Conservation (phyloP, 805 yeast species). For the Nakazawaea holstii region DNA sequence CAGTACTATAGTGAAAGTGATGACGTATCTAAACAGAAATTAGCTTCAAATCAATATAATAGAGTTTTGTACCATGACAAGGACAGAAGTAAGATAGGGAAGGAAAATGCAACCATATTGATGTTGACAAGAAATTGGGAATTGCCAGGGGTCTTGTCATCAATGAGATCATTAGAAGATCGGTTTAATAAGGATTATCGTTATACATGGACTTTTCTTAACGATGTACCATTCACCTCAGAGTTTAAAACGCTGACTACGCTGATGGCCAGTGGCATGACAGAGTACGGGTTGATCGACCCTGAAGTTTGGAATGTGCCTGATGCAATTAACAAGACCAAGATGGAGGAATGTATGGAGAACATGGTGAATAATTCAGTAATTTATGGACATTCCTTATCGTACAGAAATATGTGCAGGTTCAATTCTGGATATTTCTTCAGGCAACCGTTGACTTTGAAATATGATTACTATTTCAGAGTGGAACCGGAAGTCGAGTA, state of each 20-base stretch:
- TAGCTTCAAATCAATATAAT: constrained; percentile 34
- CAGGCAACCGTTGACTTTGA: constrained; percentile 62
- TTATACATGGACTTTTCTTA: constrained; percentile 76
- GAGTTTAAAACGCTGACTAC: constrained; percentile 58
- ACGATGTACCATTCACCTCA: constrained; percentile 63
- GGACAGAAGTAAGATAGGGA: constrained; percentile 36
- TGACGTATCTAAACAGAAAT: constrained; percentile 24
- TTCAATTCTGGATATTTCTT: constrained; percentile 90
- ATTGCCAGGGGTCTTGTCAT: constrained; percentile 60
- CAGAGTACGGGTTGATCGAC: constrained; percentile 65
- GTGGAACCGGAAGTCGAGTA: constrained; percentile 92
- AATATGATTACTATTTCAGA: constrained; percentile 89
- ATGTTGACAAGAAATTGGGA: constrained; percentile 88
- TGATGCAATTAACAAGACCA: constrained; percentile 54
- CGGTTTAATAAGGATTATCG: constrained; percentile 60
- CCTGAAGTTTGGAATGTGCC: constrained; percentile 77
- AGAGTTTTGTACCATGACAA: constrained; percentile 19
- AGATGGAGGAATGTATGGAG: constrained; percentile 40
- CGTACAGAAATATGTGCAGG: constrained; percentile 92
- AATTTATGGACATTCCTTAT: constrained; percentile 58
- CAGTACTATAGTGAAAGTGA: constrained; percentile 3
- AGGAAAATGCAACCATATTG: constrained; percentile 78
- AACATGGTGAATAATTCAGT: constrained; percentile 42
- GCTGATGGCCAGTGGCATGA: constrained; percentile 59
- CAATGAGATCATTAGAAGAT: constrained; percentile 78